Evolutionary conservation across 2,329 filamentous ascomycete species (phyloP).

Genomic region (Neopestalotiopsis sp.): DNA sequence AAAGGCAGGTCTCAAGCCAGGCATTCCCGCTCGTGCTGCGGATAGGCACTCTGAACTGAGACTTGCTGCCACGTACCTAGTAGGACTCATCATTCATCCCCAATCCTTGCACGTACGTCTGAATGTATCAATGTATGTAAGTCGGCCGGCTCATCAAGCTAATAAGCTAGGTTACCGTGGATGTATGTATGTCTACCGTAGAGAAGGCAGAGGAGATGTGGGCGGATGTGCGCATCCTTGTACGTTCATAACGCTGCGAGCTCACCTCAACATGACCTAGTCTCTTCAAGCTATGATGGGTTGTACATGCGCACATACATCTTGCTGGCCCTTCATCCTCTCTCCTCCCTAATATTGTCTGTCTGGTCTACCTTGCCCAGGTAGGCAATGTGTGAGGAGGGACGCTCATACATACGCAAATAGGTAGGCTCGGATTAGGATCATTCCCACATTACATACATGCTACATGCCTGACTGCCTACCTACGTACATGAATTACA

Average conservation of each 20-base stretch:
- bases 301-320: not conserved
- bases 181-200: not conserved
- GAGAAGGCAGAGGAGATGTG: too few species aligned
- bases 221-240: too few species aligned
- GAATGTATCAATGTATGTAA: not conserved
- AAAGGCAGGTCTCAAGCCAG: not conserved
- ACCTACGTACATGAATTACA: not conserved
- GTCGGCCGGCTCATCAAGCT: not conserved
- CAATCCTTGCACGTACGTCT: constrained; percentile 2
- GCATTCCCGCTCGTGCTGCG: constrained; percentile 1
- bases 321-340: not conserved
- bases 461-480: not conserved
- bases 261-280: too few species aligned
- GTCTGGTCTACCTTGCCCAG: not conserved
- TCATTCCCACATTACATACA: not conserved
- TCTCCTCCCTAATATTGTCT: not conserved
- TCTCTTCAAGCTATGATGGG: not conserved
- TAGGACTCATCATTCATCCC: not conserved
- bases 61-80: not conserved
- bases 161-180: not conserved
- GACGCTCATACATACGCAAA: too few species aligned
- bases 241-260: too few species aligned
- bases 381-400: too few species aligned
- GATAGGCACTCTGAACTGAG: constrained; percentile 2
- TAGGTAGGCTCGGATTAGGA: too few species aligned